A percentile compares a stretch with the other conserved stretches of the same genome.
These are phyloP conservation scores for Podospora pseudocomata DNA, from an alignment of 495 filamentous ascomycete species.

Conservation along the genomic window DNA sequence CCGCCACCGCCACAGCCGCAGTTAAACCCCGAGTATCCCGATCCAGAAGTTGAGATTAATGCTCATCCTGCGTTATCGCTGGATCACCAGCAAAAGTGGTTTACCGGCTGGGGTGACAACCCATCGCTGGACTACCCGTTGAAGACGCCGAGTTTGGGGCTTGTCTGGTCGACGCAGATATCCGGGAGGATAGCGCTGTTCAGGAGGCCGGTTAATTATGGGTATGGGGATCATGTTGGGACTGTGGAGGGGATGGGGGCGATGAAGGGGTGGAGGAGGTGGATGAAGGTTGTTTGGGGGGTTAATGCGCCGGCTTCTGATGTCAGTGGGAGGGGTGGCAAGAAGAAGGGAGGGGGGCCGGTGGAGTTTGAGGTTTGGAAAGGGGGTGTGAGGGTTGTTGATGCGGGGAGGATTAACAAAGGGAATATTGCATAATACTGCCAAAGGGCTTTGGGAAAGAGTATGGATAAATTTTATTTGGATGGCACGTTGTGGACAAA, in stretches of 20 bases:
- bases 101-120: conserved; percentile 86
- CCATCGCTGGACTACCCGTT: conserved; percentile 37
- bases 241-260: conserved; percentile 27
- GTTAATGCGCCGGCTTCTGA: conserved; percentile 57
- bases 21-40: not conserved
- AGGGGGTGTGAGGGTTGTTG: conserved; percentile 48
- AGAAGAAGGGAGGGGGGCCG: conserved; percentile 40
- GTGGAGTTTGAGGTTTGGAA: conserved; percentile 56
- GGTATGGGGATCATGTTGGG: conserved; percentile 11
- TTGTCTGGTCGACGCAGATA: conserved; percentile 89
- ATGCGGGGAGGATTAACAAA: not conserved
- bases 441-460: not conserved
- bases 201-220: conserved; percentile 48
- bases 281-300: conserved; percentile 78
- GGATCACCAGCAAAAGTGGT: conserved; percentile 87
- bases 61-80: conserved; percentile 58
- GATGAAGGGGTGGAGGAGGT: conserved; percentile 51
- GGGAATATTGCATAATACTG: not conserved
- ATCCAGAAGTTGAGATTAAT: not conserved
- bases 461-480: too few species aligned
- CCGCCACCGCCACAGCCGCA: conserved; percentile 1
- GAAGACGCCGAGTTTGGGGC: conserved; percentile 83
- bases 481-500: too few species aligned
- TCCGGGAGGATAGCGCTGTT: conserved; percentile 75
- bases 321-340: conserved; percentile 35